These are phyloP conservation scores for Artemisia tridentata DNA, from an alignment of 129 eudicot genomes.

Conservation along the genomic window DNA sequence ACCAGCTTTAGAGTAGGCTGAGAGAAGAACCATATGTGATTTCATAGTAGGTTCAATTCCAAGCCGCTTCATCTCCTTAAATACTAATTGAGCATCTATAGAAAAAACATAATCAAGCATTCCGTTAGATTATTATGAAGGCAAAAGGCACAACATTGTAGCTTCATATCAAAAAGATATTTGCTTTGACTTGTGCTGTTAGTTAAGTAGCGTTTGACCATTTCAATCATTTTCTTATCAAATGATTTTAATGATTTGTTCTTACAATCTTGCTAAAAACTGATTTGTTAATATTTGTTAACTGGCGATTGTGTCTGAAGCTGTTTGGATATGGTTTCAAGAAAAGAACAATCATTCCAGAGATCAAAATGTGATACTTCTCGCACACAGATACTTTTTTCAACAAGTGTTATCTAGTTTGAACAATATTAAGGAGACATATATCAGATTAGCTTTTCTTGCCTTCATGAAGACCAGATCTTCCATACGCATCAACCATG, in stretches of 20 bases:
- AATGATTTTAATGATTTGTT: background rate
- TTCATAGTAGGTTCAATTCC: constrained; percentile 86
- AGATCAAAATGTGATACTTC: background rate
- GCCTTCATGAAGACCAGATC: constrained; percentile 91
- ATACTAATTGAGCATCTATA: constrained; percentile 75
- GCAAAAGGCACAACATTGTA: too few species aligned
- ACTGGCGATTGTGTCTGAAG: background rate
- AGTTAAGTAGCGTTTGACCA: background rate
- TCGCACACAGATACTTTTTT: too few species aligned
- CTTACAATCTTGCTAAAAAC: too few species aligned
- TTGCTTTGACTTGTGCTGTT: background rate
- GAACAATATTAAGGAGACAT: too few species aligned
- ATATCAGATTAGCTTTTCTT: constrained; percentile 1
- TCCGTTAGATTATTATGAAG: background rate
- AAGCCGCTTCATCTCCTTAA: constrained; percentile 73
- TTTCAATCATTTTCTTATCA: background rate
- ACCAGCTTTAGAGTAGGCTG: constrained; percentile 68
- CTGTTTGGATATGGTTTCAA: background rate
- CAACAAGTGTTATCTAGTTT: too few species aligned
- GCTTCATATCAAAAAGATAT: background rate
- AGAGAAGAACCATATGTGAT: constrained; percentile 85
- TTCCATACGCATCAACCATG: constrained; percentile 95
- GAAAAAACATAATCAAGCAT: background rate
- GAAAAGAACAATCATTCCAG: background rate
- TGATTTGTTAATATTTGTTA: too few species aligned